Conservation (phyloP, 305 asterid genomes). For the Fraxinus baroniana region DNA sequence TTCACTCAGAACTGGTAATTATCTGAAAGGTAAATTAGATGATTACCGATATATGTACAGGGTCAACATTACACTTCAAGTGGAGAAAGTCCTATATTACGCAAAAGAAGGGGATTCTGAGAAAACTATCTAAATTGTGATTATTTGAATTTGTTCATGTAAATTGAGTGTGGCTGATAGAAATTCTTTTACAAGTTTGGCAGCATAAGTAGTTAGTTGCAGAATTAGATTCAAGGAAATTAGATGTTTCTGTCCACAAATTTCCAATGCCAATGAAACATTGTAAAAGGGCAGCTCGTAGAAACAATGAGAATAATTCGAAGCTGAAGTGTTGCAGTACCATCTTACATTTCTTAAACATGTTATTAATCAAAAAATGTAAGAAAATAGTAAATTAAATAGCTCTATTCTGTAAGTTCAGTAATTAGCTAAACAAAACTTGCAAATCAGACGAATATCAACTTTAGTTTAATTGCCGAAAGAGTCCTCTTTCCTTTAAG, state of each 20-base stretch:
- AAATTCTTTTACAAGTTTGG: background rate
- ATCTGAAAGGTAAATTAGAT: background rate
- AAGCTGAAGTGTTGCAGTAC: background rate
- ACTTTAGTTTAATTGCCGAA: too few species aligned
- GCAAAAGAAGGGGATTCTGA: background rate
- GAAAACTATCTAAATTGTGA: too few species aligned
- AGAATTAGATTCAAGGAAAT: background rate
- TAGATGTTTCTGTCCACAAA: background rate
- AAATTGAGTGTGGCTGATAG: background rate
- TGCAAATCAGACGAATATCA: background rate
- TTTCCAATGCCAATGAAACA: background rate
- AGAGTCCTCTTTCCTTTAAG: background rate
- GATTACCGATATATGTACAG: background rate
- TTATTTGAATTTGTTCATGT: background rate
- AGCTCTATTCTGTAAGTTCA: background rate
- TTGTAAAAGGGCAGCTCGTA: background rate
- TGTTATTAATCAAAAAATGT: background rate
- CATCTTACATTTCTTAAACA: background rate
- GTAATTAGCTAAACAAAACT: background rate
- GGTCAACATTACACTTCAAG: background rate
- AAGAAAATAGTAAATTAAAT: too few species aligned
- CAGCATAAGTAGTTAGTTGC: background rate
- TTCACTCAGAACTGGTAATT: background rate
- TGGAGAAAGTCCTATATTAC: background rate
- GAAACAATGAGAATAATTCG: background rate